Evolutionary conservation across 23 red algal genomes (phyloP), one percentile per base, ranked within the genome.

Genomic region (Porphyridium purpureum): DNA sequence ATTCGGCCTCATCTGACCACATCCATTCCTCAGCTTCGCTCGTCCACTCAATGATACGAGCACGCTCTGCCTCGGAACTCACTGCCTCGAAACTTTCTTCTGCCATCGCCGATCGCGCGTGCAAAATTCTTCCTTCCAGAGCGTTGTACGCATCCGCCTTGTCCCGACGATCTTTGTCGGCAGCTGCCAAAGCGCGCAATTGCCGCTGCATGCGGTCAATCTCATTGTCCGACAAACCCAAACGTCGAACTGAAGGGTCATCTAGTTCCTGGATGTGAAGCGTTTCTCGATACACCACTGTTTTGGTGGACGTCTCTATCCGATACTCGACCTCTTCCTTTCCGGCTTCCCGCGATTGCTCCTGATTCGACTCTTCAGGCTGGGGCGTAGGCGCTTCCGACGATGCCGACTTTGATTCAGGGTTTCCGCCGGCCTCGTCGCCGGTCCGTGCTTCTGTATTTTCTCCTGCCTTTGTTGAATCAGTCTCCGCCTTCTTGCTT

Each of bases 91-190:
- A 17, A 11, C 17, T 17, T 17, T 44, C 38, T 11, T 44, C 17
- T 11, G 11, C 11, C 17, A 95, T 62, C 5, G 60, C 71, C 5
- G 69, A 64, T 0, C 79, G 51, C 22, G 66, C 55, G 55, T 84
- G 72, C 8, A 86, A 62, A 29, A 84, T 66, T 29, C 67, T 70
- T 4, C 69, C 70, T 64, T 95, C 88, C 0, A 95, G 32, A 27
- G 78, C 46, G 51, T 95, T 95, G 21, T 78, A 64, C 5, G 79
- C 72, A 40, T 95, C 72, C 22, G 73, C 75, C 21, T 79, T 64
- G 29, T 77, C 77, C 27, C 61, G 52, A 7, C 84, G 52, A 19
- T 92, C 75, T 15, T 59, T 57, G 30, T 80, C 84, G 7, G 62
- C 68, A 50, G 49, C 74, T 40, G 80, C 65, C 28, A 92, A 24